A percentile compares a stretch with the other conserved stretches of the same genome.
phyloP scores from a whole-genome alignment of 306 rosid species.

The Pachyrhizus erosus region DNA sequence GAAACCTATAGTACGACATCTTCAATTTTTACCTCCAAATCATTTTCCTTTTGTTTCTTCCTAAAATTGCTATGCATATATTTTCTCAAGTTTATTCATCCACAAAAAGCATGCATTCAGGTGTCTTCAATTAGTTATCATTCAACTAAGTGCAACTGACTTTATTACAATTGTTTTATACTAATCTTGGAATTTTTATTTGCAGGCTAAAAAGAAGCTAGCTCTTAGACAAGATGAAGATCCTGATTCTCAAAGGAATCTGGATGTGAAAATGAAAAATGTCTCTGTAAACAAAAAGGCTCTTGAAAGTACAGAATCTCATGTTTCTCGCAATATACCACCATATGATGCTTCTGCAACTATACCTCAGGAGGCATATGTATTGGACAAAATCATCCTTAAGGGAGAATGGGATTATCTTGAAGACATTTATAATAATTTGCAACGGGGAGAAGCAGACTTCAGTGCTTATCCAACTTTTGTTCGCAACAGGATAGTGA shows the following conservation, averaged over 20 bases:
- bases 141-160: conserved; percentile 14
- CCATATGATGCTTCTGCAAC: conserved; percentile 75
- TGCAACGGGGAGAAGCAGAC: conserved; percentile 50
- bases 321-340: conserved; percentile 68
- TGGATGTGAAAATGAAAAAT: conserved; percentile 64
- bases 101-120: not conserved
- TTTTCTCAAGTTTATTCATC: too few species aligned
- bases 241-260: conserved; percentile 59
- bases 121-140: conserved; percentile 3
- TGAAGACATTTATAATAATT: conserved; percentile 61
- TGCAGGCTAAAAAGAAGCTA: conserved; percentile 59
- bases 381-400: conserved; percentile 77
- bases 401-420: conserved; percentile 76
- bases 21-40: not conserved
- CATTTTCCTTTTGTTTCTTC: not conserved
- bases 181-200: conserved; percentile 25
- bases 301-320: conserved; percentile 56
- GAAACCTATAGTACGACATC: not conserved
- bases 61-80: not conserved
- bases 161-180: conserved; percentile 32
- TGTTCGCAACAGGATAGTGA: conserved; percentile 52
- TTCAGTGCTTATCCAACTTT: conserved; percentile 65
- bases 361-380: conserved; percentile 74
- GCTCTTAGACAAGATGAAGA: conserved; percentile 56
- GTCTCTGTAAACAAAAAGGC: conserved; percentile 62